Conservation (phyloP, 345 rosid species). For the Gossypium turneri region DNA sequence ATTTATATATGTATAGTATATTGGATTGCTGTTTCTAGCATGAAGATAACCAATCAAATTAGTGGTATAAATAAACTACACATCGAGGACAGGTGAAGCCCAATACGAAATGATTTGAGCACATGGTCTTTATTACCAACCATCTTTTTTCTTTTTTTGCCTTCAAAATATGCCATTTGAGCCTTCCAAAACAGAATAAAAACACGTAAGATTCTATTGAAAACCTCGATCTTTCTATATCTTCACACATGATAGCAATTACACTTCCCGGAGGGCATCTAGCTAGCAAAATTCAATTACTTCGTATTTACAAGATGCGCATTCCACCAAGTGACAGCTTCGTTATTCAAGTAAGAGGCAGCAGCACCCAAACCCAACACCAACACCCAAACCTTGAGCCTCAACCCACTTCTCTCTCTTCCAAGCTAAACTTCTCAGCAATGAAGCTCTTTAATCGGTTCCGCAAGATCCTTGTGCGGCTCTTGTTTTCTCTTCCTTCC, state of each 20-base stretch:
- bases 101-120: slow-evolving; percentile 69
- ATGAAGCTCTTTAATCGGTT: slow-evolving; percentile 71
- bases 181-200: slow-evolving; percentile 37
- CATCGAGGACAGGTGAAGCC: slow-evolving; percentile 45
- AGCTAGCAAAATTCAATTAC: slow-evolving; percentile 13
- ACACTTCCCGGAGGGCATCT: slow-evolving; percentile 46
- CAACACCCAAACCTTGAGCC: slow-evolving; percentile 2
- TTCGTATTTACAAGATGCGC: slow-evolving; percentile 12
- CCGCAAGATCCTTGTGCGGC: slow-evolving; percentile 59
- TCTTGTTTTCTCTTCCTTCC: slow-evolving; percentile 54
- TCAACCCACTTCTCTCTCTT: background rate
- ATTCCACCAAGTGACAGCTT: slow-evolving; percentile 39
- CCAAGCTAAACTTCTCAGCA: slow-evolving; percentile 33
- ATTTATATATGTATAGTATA: too few relatives aligned
- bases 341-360: slow-evolving; percentile 39
- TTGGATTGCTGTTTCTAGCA: background rate
- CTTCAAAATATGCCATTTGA: slow-evolving; percentile 27
- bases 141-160: background rate
- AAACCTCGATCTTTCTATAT: slow-evolving; percentile 29
- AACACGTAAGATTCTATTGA: slow-evolving; percentile 11
- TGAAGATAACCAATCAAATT: slow-evolving; percentile 20
- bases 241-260: slow-evolving; percentile 45
- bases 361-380: background rate
- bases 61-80: slow-evolving; percentile 21
- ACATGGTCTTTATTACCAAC: slow-evolving; percentile 36